phyloP scores from a whole-genome alignment of 1,284 basidiomycete genomes.

The Ceratobasidium theobromae region DNA sequence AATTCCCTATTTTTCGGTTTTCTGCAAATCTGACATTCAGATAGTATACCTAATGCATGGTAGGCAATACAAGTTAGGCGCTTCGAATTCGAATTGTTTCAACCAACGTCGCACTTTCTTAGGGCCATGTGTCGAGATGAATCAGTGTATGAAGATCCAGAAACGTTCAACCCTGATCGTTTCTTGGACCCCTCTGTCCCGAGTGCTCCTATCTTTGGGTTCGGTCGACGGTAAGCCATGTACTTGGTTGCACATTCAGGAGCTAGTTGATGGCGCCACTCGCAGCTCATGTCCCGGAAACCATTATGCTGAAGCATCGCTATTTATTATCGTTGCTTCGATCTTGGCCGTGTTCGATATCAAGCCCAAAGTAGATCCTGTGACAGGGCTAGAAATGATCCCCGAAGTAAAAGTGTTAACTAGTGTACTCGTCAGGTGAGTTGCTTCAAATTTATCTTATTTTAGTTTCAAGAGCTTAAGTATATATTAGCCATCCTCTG shows the following conservation, averaged over 20 bases:
- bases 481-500: not conserved
- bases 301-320: not conserved
- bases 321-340: not conserved
- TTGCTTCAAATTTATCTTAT: too few species aligned
- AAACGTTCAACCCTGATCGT: not conserved
- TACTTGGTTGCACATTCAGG: not conserved
- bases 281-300: not conserved
- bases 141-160: not conserved
- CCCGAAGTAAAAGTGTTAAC: not conserved
- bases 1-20: not conserved
- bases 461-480: too few species aligned
- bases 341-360: not conserved
- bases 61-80: not conserved
- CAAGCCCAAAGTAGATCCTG: not conserved
- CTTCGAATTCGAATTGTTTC: not conserved
- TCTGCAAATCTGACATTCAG: not conserved
- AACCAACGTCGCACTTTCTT: not conserved
- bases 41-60: conserved; percentile 7
- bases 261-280: not conserved
- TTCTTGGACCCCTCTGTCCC: not conserved
- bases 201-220: not conserved
- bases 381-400: not conserved
- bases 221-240: not conserved
- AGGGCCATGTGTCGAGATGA: not conserved
- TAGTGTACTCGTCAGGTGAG: not conserved